Conservation (phyloP, 306 rosid genomes). For the Cicer cuneatum region DNA sequence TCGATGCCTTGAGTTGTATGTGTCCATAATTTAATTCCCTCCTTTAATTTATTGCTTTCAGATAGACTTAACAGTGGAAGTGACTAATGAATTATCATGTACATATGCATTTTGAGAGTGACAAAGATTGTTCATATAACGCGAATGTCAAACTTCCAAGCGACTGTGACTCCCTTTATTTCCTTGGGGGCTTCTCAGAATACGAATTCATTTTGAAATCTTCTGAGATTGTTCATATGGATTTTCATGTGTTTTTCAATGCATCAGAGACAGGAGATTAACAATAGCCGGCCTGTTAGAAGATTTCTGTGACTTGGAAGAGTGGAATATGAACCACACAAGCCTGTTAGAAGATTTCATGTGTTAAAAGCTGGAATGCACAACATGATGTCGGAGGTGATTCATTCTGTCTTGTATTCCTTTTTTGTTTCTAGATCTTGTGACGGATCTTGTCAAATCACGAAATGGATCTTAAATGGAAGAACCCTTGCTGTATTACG, state of each 20-base stretch:
- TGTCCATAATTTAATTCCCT: conserved; percentile 36
- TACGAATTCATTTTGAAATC: conserved; percentile 53
- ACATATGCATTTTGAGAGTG: conserved; percentile 62
- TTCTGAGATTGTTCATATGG: conserved; percentile 51
- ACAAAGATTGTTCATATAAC: conserved; percentile 55
- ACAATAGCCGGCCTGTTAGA: conserved; percentile 37
- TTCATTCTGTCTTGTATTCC: conserved; percentile 30
- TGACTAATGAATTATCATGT: conserved; percentile 66
- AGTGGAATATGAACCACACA: conserved; percentile 36
- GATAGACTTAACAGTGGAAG: conserved; percentile 81
- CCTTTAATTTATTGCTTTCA: conserved; percentile 57
- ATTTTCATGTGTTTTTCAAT: conserved; percentile 39
- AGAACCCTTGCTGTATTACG: conserved; percentile 57
- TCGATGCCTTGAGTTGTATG: conserved; percentile 25
- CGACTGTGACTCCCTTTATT: conserved; percentile 57
- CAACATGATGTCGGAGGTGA: conserved; percentile 50
- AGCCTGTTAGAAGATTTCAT: conserved; percentile 25
- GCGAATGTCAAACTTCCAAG: conserved; percentile 53
- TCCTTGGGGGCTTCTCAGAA: conserved; percentile 47
- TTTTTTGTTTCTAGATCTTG: conserved; percentile 39
- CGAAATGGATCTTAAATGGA: conserved; percentile 29
- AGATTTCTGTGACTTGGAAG: conserved; percentile 41
- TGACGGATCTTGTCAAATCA: conserved; percentile 42
- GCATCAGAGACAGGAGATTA: conserved; percentile 42
- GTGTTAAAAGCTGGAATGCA: conserved; percentile 35